phyloP scores from a whole-genome alignment of 2,329 filamentous ascomycete species.

The Diaporthe vexans region DNA sequence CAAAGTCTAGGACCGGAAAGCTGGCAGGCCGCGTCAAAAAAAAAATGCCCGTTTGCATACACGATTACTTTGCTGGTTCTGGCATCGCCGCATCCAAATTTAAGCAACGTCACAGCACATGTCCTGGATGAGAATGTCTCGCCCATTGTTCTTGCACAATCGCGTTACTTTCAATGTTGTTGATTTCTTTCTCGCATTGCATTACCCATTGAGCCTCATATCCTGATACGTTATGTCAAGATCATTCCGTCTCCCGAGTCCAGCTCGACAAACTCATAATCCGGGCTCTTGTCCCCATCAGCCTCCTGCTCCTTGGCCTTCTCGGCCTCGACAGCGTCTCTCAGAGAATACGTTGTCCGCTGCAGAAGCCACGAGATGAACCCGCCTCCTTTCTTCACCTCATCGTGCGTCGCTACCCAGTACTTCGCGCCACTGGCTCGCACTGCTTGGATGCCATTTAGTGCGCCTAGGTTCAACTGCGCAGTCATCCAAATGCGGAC shows the following conservation, averaged over 20 bases:
- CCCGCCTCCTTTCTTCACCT: slow-evolving; percentile 71
- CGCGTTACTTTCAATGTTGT: no score
- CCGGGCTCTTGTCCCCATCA: slow-evolving; percentile 49
- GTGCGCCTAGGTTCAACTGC: slow-evolving; percentile 74
- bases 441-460: slow-evolving; percentile 72
- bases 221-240: slow-evolving; percentile 52
- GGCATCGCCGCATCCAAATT: slow-evolving; percentile 5
- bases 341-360: slow-evolving; percentile 59
- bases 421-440: slow-evolving; percentile 67
- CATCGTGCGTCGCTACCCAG: slow-evolving; percentile 77
- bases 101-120: neutral
- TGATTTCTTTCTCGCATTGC: neutral
- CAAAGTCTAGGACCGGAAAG: neutral
- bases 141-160: neutral
- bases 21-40: neutral
- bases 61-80: neutral
- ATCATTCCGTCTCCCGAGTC: slow-evolving; percentile 69
- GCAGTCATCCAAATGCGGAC: slow-evolving; percentile 63
- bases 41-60: slow-evolving; percentile 16
- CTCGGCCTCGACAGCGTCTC: slow-evolving; percentile 58
- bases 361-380: slow-evolving; percentile 67
- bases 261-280: slow-evolving; percentile 65
- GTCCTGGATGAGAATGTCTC: neutral
- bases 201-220: neutral
- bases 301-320: slow-evolving; percentile 45